Evolutionary conservation across 1,284 basidiomycete genomes (phyloP).

Genomic region (Malassezia brasiliensis): DNA sequence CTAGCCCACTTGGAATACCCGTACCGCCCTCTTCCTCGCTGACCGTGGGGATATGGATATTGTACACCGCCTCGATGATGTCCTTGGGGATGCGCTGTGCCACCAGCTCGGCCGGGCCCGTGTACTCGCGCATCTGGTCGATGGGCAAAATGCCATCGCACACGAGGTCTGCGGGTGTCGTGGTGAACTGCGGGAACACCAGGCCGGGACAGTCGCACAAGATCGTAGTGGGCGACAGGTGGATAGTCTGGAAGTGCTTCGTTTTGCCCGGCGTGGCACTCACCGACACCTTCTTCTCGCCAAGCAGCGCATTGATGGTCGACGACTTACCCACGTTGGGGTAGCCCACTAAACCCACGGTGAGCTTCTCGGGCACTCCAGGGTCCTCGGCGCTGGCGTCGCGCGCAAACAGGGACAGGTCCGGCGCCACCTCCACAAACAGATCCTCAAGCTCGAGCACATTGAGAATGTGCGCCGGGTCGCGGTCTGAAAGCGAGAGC

Average conservation of each 20-base stretch:
- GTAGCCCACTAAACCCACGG: constrained; percentile 59
- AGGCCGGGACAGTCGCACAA: constrained; percentile 99
- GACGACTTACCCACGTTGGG: constrained; percentile 54
- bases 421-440: constrained; percentile 68
- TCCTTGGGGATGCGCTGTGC: constrained; percentile 69
- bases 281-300: constrained; percentile 47
- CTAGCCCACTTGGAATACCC: constrained; percentile 66
- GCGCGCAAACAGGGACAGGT: constrained; percentile 54
- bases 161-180: constrained; percentile 69
- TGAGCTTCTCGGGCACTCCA: constrained; percentile 51
- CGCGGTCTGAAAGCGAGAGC: constrained; percentile 49
- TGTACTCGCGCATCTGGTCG: constrained; percentile 92
- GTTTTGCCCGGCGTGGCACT: constrained; percentile 62
- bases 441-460: constrained; percentile 83
- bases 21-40: constrained; percentile 75
- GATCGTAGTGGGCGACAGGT: constrained; percentile 72
- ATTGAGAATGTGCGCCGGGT: constrained; percentile 68
- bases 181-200: constrained; percentile 85
- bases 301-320: constrained; percentile 46
- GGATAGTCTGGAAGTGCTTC: constrained; percentile 97
- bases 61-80: constrained; percentile 83
- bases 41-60: constrained; percentile 64
- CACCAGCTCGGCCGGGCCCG: constrained; percentile 72
- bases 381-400: neutral
- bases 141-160: constrained; percentile 96